Conservation (phyloP, 1,284 basidiomycete genomes). For the Papiliotrema terrestris region DNA sequence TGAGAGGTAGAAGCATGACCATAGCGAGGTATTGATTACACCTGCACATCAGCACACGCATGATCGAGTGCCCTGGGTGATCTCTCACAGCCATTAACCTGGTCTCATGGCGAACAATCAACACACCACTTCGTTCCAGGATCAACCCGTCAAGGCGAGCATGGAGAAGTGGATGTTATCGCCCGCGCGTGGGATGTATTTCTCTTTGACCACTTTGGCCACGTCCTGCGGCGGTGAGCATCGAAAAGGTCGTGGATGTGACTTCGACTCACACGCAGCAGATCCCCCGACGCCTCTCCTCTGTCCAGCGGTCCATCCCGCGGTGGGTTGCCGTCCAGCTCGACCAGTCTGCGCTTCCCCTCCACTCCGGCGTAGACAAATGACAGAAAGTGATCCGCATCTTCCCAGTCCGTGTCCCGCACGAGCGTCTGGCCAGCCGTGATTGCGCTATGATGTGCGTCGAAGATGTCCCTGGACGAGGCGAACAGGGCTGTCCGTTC, state of each 20-base stretch:
- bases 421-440: constrained; percentile 14
- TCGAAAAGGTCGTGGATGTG: too few species aligned
- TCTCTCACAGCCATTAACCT: too few species aligned
- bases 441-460: constrained; percentile 15
- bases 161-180: constrained; percentile 19
- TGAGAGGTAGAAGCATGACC: too few species aligned
- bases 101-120: too few species aligned
- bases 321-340: constrained; percentile 23
- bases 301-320: constrained; percentile 18
- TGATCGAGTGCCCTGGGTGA: too few species aligned
- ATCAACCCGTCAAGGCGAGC: constrained; percentile 17
- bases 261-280: constrained; percentile 14
- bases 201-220: constrained; percentile 15
- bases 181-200: constrained; percentile 17
- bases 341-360: constrained; percentile 10
- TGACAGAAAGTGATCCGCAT: constrained; percentile 24
- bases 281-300: constrained; percentile 6
- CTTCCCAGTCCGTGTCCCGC: constrained; percentile 17
- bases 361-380: constrained; percentile 12
- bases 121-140: too few species aligned
- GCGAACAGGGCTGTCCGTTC: constrained; percentile 14
- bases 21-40: too few species aligned
- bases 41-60: too few species aligned
- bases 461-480: constrained; percentile 9
- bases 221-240: constrained; percentile 13